Evolutionary conservation across 2,329 filamentous ascomycete species (phyloP).

Genomic region (Fusarium sp.): DNA sequence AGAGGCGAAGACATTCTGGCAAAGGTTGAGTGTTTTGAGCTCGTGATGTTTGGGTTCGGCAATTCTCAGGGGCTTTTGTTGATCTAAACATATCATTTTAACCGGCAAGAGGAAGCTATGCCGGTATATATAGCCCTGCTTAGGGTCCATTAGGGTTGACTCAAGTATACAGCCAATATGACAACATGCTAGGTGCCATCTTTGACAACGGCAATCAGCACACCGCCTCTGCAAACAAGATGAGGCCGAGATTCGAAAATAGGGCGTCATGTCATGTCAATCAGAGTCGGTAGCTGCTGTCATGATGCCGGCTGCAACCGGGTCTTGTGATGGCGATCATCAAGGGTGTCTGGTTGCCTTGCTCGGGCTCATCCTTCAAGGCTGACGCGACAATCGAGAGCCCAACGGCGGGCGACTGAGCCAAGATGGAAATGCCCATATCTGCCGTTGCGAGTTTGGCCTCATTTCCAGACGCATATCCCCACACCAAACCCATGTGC

Average conservation of each 20-base stretch:
- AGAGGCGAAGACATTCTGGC: conserved; percentile 27
- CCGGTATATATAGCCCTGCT: conserved; percentile 37
- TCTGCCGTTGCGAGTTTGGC: conserved; percentile 23
- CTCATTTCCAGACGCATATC: conserved; percentile 28
- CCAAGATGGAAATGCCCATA: conserved; percentile 13
- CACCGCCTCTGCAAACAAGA: conserved; percentile 24
- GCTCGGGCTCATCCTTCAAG: conserved; percentile 21
- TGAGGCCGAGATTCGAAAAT: conserved; percentile 13
- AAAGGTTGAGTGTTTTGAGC: background rate
- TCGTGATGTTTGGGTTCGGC: conserved; percentile 1
- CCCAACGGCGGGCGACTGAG: conserved; percentile 27
- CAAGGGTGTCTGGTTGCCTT: conserved; percentile 37
- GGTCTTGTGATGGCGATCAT: conserved; percentile 37
- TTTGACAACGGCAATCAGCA: conserved; percentile 20
- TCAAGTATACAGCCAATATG: conserved; percentile 15
- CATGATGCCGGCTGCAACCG: conserved; percentile 32
- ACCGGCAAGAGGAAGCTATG: conserved; percentile 6
- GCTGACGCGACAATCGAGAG: conserved; percentile 1
- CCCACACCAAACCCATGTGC: conserved; percentile 15
- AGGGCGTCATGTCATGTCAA: conserved; percentile 18
- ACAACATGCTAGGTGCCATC: conserved; percentile 9
- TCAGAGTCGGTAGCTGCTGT: conserved; percentile 32
- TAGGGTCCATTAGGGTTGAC: conserved; percentile 4
- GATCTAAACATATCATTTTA: background rate
- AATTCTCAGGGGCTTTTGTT: background rate